Conservation (phyloP, 306 rosid species). For the Sesbania bispinosa region DNA sequence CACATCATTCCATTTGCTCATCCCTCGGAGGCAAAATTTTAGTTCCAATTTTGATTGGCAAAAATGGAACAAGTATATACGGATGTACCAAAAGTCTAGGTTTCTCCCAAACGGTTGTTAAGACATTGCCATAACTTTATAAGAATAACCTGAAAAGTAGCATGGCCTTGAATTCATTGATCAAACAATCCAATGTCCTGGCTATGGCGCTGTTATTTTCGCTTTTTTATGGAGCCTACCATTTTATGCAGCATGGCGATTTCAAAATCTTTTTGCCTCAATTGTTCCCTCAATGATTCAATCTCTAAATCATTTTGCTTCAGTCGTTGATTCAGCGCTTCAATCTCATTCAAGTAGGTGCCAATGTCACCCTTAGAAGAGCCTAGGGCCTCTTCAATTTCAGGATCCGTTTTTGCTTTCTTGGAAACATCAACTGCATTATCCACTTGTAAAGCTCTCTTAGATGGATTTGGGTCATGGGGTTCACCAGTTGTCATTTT, state of each 20-base stretch:
- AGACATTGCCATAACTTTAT: neutral
- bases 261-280: slow-evolving; percentile 53
- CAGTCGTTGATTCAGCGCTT: slow-evolving; percentile 36
- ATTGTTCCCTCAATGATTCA: slow-evolving; percentile 39
- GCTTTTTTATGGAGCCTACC: slow-evolving; percentile 16
- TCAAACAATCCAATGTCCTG: no score
- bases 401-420: slow-evolving; percentile 47
- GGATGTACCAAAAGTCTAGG: neutral
- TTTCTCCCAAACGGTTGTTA: neutral
- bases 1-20: neutral
- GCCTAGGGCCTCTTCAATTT: slow-evolving; percentile 23
- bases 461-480: slow-evolving; percentile 14
- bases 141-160: neutral
- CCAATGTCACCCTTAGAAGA: slow-evolving; percentile 20
- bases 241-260: slow-evolving; percentile 36
- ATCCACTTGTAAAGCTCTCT: slow-evolving; percentile 49
- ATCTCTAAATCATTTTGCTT: slow-evolving; percentile 39
- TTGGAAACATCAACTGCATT: slow-evolving; percentile 33
- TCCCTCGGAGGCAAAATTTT: neutral
- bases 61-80: neutral
- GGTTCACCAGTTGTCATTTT: slow-evolving; percentile 35
- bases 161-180: neutral
- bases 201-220: no score
- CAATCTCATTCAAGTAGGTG: slow-evolving; percentile 34
- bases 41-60: neutral